Evolutionary conservation across 169 alveolate species (phyloP).

Genomic region (Amoebophrya sp.): DNA sequence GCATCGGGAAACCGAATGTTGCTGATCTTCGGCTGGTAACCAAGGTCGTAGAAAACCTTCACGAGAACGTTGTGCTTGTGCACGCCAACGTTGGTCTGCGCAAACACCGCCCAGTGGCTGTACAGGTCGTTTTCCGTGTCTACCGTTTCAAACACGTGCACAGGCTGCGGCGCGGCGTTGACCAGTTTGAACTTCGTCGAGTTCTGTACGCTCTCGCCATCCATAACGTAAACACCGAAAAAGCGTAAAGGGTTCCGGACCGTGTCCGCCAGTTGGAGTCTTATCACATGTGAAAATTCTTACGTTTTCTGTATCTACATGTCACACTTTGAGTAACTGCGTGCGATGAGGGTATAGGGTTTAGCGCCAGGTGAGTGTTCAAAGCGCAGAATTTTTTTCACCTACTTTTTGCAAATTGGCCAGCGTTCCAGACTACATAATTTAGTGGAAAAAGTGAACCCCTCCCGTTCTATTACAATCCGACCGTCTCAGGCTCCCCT

Average conservation of each 20-base stretch:
- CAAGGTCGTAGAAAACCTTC: background rate
- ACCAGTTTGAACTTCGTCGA: background rate
- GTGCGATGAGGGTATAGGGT: no score
- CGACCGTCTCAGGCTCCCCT: no score
- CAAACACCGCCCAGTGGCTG: background rate
- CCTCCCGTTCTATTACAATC: no score
- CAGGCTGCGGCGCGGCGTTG: background rate
- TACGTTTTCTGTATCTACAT: no score
- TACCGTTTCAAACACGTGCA: background rate
- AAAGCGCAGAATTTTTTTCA: no score
- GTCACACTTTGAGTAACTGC: no score
- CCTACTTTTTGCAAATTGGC: no score
- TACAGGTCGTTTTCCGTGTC: background rate
- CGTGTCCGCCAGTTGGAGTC: background rate
- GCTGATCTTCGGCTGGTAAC: background rate
- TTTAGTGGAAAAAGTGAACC: no score
- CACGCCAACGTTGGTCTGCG: background rate
- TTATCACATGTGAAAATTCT: no score
- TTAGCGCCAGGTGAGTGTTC: no score
- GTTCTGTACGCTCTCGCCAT: background rate
- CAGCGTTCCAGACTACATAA: no score
- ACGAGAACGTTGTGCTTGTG: background rate
- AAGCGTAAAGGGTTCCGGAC: background rate
- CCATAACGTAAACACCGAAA: background rate
- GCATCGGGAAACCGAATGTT: background rate